phyloP scores from a whole-genome alignment of 2,329 filamentous ascomycete genomes.

The Trichoderma asperellum region DNA sequence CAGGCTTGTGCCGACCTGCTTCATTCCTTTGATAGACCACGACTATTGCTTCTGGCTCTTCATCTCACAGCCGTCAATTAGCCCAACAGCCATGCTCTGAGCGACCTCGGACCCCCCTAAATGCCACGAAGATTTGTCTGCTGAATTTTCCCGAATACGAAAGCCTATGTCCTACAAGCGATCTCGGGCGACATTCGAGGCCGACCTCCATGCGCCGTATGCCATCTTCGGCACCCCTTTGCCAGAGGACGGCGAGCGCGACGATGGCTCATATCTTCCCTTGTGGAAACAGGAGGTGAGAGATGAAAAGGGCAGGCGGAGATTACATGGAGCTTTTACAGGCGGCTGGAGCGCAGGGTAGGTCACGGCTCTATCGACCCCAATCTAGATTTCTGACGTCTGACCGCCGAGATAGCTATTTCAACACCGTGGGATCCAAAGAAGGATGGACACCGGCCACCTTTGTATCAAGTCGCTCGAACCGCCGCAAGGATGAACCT shows the following conservation, averaged over 20 bases:
- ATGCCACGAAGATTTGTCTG: neutral
- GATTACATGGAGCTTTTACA: constrained; percentile 94
- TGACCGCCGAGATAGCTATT: constrained; percentile 65
- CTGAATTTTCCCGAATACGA: constrained; percentile 2
- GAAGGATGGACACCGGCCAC: constrained; percentile 95
- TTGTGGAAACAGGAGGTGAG: constrained; percentile 98
- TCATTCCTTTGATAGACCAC: neutral
- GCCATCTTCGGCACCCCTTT: constrained; percentile 84
- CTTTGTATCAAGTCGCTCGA: constrained; percentile 86
- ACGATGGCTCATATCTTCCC: constrained; percentile 90
- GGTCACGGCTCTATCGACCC: constrained; percentile 40
- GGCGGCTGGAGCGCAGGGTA: constrained; percentile 96
- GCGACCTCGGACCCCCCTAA: neutral
- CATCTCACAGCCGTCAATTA: too few relatives aligned
- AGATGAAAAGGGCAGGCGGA: constrained; percentile 87
- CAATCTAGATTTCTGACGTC: neutral
- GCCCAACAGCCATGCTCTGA: neutral
- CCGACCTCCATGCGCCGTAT: constrained; percentile 73
- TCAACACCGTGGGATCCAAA: constrained; percentile 97
- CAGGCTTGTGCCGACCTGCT: neutral
- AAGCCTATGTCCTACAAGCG: constrained; percentile 75
- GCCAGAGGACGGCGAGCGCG: constrained; percentile 78
- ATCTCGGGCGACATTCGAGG: constrained; percentile 76
- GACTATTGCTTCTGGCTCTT: neutral
- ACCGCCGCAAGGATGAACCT: constrained; percentile 68